Conservation (phyloP, 345 rosid genomes). For the Citrus hindsii region DNA sequence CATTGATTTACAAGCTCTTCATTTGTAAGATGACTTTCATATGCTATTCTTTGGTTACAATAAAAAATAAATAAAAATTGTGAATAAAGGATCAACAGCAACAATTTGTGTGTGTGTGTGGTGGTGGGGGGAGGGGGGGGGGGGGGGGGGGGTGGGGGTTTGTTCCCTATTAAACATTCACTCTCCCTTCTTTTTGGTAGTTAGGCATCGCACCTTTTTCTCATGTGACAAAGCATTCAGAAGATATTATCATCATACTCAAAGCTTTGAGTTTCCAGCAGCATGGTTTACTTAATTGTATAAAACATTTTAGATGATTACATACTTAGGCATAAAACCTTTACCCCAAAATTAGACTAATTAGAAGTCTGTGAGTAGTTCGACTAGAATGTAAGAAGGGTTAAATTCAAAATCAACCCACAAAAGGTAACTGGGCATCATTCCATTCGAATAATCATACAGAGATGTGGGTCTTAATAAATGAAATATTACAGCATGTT, state of each 20-base stretch:
- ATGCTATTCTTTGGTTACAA: not conserved
- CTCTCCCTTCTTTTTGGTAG: not conserved
- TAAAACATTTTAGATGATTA: not conserved
- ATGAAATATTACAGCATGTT: not conserved
- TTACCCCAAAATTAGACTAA: not conserved
- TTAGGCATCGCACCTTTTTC: not conserved
- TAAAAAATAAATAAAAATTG: no score
- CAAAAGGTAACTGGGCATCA: not conserved
- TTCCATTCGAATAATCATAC: not conserved
- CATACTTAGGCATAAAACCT: not conserved
- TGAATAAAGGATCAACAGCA: not conserved
- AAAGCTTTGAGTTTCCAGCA: not conserved
- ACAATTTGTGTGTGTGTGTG: not conserved
- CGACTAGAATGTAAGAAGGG: no score
- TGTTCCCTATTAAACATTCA: not conserved
- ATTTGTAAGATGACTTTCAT: not conserved
- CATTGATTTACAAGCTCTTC: not conserved
- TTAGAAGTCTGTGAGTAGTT: not conserved
- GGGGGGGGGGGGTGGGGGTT: fast-evolving
- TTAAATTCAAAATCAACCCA: not conserved
- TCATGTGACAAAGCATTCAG: no score
- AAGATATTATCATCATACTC: not conserved
- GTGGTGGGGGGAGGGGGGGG: no score
- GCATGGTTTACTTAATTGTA: not conserved
- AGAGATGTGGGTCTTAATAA: not conserved